These are phyloP conservation scores for Terfezia boudieri DNA, from an alignment of 495 filamentous ascomycete genomes.

Conservation along the genomic window DNA sequence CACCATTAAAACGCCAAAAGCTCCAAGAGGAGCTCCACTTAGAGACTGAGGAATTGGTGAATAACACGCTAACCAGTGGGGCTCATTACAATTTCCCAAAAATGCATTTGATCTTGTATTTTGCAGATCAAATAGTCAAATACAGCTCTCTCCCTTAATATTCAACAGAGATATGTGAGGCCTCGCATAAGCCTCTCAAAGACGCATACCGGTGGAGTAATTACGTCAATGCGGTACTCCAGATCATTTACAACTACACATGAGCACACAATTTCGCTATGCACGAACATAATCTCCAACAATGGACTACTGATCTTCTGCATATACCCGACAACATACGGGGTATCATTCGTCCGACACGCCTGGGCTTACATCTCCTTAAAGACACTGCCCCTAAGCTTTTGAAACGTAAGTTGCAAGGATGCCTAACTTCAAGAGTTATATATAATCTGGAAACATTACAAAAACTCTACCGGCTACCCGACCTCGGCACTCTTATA, in stretches of 20 bases:
- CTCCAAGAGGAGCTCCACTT: too few relatives aligned
- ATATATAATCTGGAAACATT: too few relatives aligned
- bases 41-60: background rate
- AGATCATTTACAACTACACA: background rate
- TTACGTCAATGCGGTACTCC: background rate
- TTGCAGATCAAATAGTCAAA: background rate
- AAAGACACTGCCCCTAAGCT: too few relatives aligned
- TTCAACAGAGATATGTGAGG: background rate
- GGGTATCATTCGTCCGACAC: too few relatives aligned
- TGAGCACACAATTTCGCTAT: background rate
- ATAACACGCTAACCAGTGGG: background rate
- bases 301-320: too few relatives aligned
- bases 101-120: background rate
- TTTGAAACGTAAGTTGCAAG: too few relatives aligned
- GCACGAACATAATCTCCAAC: background rate
- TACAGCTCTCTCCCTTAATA: background rate
- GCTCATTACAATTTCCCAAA: background rate
- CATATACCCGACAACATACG: too few relatives aligned
- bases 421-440: too few relatives aligned
- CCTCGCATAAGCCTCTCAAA: background rate
- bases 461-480: too few relatives aligned
- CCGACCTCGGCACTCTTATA: too few relatives aligned
- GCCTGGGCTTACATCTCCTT: too few relatives aligned
- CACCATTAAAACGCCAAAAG: too few relatives aligned
- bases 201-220: background rate